These are phyloP conservation scores for Sergeia podlipaevii DNA, from an alignment of 208 protist species.

Conservation along the genomic window DNA sequence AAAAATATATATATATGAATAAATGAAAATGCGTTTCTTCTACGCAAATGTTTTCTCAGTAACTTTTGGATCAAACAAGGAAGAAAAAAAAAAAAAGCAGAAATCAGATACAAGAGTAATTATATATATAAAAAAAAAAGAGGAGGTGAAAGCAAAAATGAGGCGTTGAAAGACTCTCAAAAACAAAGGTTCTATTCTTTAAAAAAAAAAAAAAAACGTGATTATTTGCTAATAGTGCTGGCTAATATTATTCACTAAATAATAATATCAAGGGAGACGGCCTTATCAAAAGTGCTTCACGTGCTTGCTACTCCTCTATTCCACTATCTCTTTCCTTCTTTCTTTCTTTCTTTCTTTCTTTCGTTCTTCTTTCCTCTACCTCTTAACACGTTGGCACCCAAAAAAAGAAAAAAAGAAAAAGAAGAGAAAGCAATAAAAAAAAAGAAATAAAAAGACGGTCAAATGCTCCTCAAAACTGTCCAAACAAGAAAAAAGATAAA, in stretches of 20 bases:
- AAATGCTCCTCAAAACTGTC: neutral
- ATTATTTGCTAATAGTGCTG: no score
- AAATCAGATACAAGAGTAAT: neutral
- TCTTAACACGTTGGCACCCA: neutral
- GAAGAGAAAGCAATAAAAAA: constrained; percentile 7
- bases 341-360: neutral
- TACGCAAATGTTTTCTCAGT: neutral
- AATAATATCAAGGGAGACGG: no score
- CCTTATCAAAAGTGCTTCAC: no score
- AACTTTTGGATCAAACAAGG: neutral
- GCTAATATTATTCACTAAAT: no score
- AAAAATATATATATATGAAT: neutral
- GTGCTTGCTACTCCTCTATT: no score
- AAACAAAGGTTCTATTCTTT: constrained; percentile 5
- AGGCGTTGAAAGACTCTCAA: no score
- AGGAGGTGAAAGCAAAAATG: neutral
- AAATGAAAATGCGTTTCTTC: neutral
- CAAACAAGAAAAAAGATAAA: constrained; percentile 2
- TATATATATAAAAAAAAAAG: constrained; percentile 7
- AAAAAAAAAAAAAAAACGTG: neutral
- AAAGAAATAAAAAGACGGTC: neutral
- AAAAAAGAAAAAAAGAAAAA: constrained; percentile 5
- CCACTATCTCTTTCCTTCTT: constrained; percentile 5
- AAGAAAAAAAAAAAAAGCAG: neutral
- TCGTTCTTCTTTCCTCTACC: constrained; percentile 15